phyloP scores from a whole-genome alignment of 257 asterid genomes.

The Scutellaria barbata region DNA sequence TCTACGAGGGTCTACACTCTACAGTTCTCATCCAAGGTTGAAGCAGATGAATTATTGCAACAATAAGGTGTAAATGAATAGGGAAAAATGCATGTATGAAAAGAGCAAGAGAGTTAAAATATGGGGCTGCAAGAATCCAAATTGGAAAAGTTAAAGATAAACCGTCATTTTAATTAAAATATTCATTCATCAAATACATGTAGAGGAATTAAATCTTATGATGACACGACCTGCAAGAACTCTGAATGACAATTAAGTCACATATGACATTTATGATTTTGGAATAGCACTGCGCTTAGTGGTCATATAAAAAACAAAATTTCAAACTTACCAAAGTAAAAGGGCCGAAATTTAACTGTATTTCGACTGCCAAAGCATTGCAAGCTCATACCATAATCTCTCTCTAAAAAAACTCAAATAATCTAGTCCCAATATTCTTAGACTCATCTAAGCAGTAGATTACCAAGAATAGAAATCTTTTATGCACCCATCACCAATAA shows the following conservation, averaged over 20 bases:
- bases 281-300: background rate
- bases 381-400: constrained; percentile 2
- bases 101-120: background rate
- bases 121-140: background rate
- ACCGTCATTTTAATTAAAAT: background rate
- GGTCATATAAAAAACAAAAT: background rate
- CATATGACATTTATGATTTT: background rate
- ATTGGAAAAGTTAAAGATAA: background rate
- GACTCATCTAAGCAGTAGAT: constrained; percentile 16
- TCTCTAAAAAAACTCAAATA: constrained; percentile 9
- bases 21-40: background rate
- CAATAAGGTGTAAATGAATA: background rate
- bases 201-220: constrained; percentile 3
- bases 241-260: background rate
- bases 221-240: background rate
- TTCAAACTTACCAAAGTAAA: background rate
- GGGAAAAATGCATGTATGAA: too few species aligned
- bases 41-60: constrained; percentile 2
- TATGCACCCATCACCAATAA: background rate
- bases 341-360: background rate
- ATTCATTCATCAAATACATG: background rate
- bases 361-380: background rate
- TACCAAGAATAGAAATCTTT: background rate
- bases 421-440: constrained; percentile 16
- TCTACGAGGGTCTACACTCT: background rate